Percentiles rank a stretch among this genome's conserved stretches.
Evolutionary conservation across 495 filamentous ascomycete genomes (phyloP).

Genomic region (Durotheca rogersii): DNA sequence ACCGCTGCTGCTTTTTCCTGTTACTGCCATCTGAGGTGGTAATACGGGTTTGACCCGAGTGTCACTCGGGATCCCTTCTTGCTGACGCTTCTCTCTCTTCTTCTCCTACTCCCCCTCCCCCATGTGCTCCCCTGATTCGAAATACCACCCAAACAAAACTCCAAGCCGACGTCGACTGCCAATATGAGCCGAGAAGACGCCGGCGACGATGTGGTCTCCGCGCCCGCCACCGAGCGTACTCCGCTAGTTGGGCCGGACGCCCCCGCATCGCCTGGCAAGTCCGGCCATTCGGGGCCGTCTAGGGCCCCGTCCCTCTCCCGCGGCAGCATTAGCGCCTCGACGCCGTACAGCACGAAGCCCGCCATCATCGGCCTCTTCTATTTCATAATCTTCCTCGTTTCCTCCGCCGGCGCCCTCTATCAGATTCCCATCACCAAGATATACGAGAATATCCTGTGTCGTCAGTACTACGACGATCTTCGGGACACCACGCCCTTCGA

Average conservation of each 20-base stretch:
- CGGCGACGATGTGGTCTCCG: conserved; percentile 10
- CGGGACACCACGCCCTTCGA: conserved; percentile 30
- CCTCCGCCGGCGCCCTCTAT: conserved; percentile 23
- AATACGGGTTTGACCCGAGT: too few relatives aligned
- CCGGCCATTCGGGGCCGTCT: conserved; percentile 19
- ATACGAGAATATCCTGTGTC: conserved; percentile 45
- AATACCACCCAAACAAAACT: background rate
- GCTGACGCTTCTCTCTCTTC: too few relatives aligned
- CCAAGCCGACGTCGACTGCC: background rate
- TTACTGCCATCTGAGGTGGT: too few relatives aligned
- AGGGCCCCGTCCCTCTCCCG: conserved; percentile 13
- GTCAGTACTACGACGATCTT: conserved; percentile 33
- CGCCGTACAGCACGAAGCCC: conserved; percentile 4
- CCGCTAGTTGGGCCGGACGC: conserved; percentile 13
- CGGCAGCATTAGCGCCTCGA: conserved; percentile 3
- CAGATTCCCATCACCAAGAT: conserved; percentile 36
- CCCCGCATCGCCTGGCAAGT: conserved; percentile 15
- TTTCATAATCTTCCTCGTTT: conserved; percentile 17
- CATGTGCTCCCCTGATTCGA: background rate
- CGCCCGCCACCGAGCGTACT: conserved; percentile 18
- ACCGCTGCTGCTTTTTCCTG: too few relatives aligned
- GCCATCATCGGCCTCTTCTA: conserved; percentile 16
- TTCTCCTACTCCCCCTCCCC: background rate
- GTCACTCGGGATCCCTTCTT: too few relatives aligned
- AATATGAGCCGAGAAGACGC: conserved; percentile 11